Conservation (phyloP, 140 eudicot species). For the Ambrosia hybrid region DNA sequence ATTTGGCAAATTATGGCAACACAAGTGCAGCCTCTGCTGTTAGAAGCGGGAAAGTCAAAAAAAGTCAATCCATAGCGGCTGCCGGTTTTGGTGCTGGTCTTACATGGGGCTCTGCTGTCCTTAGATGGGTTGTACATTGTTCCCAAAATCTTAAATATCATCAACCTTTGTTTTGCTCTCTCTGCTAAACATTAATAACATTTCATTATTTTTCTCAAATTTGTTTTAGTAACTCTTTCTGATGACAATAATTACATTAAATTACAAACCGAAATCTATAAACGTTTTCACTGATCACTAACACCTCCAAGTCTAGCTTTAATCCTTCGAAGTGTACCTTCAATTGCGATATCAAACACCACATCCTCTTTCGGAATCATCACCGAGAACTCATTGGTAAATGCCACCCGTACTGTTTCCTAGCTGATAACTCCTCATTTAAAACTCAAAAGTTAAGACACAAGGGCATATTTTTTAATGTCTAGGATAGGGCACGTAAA, state of each 20-base stretch:
- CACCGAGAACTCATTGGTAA: constrained; percentile 72
- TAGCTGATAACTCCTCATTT: constrained; percentile 63
- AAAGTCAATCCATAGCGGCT: constrained; percentile 82
- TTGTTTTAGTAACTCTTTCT: background rate
- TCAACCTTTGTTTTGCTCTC: no score
- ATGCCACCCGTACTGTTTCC: constrained; percentile 76
- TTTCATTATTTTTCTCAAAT: constrained; percentile 21
- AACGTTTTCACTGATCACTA: constrained; percentile 27
- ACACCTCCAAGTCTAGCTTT: constrained; percentile 47
- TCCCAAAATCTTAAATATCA: background rate
- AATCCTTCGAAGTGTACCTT: constrained; percentile 64
- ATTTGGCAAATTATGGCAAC: constrained; percentile 10
- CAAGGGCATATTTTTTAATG: no score
- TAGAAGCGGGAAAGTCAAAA: constrained; percentile 80
- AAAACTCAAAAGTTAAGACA: no score
- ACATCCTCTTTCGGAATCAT: constrained; percentile 81
- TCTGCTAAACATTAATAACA: constrained; percentile 10
- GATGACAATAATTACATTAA: background rate
- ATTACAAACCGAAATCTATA: constrained; percentile 9
- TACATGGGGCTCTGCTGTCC: constrained; percentile 88
- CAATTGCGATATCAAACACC: constrained; percentile 79
- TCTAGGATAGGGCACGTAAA: no score
- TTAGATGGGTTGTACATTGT: constrained; percentile 43
- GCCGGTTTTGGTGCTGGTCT: constrained; percentile 97
- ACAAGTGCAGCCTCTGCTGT: constrained; percentile 39